Evolutionary conservation across 257 asterid genomes (phyloP).

Genomic region (Solanum sejunctum): DNA sequence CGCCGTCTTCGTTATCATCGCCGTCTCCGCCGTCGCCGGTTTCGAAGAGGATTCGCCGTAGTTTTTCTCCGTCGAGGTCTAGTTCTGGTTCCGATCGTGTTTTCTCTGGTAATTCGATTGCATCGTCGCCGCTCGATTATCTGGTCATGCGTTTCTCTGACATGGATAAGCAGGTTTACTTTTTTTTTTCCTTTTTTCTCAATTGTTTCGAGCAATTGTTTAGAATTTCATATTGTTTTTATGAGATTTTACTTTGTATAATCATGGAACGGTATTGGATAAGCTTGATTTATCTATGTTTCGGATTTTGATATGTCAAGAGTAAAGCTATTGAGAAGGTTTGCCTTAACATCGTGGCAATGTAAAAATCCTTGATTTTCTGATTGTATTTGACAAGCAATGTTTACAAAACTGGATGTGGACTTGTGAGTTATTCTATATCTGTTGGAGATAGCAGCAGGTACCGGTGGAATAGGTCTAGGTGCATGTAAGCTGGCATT

Average conservation of each 20-base stretch:
- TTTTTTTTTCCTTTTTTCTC: not conserved
- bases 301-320: not conserved
- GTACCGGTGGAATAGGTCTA: not conserved
- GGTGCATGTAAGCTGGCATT: not conserved
- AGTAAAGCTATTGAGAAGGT: not conserved
- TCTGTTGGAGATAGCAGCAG: not conserved
- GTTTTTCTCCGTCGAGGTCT: constrained; percentile 52
- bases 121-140: constrained; percentile 39
- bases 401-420: not conserved
- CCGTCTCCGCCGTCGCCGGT: constrained; percentile 38
- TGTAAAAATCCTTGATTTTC: not conserved
- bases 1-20: constrained; percentile 19
- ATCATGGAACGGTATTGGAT: not conserved
- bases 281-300: not conserved
- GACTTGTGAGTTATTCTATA: not conserved
- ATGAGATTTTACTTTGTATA: not conserved
- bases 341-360: not conserved
- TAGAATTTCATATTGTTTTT: not conserved
- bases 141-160: constrained; percentile 62
- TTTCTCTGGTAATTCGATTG: not conserved
- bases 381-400: not conserved
- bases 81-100: not conserved
- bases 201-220: not conserved
- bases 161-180: constrained; percentile 76
- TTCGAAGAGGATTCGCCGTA: constrained; percentile 69